These are phyloP conservation scores for Trichophyton mentagrophytes DNA, from an alignment of 2,329 filamentous ascomycete genomes.

Conservation along the genomic window DNA sequence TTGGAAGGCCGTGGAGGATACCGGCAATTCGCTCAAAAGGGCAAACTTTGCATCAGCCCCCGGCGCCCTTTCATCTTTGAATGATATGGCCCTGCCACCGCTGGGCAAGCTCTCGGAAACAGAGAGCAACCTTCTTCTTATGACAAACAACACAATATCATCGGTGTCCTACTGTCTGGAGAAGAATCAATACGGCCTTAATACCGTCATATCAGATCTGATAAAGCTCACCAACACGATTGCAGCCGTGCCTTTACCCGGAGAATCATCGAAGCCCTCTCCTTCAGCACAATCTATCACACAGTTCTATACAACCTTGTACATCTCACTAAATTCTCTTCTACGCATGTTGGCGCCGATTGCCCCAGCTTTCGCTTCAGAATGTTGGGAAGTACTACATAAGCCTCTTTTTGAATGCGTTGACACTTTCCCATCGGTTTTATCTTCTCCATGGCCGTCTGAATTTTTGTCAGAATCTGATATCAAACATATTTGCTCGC, in stretches of 20 bases:
- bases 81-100: constrained; percentile 19
- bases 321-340: constrained; percentile 42
- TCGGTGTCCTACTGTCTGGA: constrained; percentile 58
- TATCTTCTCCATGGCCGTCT: constrained; percentile 45
- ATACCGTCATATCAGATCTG: constrained; percentile 71
- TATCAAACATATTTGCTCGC: constrained; percentile 37
- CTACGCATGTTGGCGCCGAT: constrained; percentile 66
- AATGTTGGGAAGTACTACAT: constrained; percentile 57
- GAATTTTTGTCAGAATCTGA: constrained; percentile 27
- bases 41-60: constrained; percentile 16
- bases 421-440: constrained; percentile 25
- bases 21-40: constrained; percentile 18
- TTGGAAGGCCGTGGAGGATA: constrained; percentile 42
- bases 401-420: constrained; percentile 13
- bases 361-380: constrained; percentile 66
- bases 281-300: neutral
- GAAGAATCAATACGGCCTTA: constrained; percentile 60
- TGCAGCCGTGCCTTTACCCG: constrained; percentile 31
- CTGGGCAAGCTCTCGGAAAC: constrained; percentile 23
- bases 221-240: constrained; percentile 68
- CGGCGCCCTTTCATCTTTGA: constrained; percentile 15
- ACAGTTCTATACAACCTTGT: constrained; percentile 26
- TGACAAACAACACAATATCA: constrained; percentile 53
- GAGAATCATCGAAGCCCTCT: neutral
- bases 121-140: constrained; percentile 45